Percentiles rank a stretch among this genome's conserved stretches.
Evolutionary conservation across 176 grass and related monocot species (phyloP).

Genomic region (Hsuehochloa calcarea): DNA sequence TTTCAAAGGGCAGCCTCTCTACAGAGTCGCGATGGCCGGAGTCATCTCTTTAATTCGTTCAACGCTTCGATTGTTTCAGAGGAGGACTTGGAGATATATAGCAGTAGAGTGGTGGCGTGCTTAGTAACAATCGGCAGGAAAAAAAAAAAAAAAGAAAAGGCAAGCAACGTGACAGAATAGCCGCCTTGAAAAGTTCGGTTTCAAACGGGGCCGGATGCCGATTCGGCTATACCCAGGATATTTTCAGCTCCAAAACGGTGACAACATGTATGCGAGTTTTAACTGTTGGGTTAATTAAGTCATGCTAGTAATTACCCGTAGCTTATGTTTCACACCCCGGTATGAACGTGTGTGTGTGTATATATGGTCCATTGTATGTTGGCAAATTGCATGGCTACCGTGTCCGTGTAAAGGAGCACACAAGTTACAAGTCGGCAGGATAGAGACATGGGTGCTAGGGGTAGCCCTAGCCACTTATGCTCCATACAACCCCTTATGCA

Average conservation of each 20-base stretch:
- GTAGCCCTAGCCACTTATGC: no score
- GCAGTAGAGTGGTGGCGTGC: neutral
- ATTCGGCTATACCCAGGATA: neutral
- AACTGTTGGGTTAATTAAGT: neutral
- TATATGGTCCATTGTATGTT: neutral
- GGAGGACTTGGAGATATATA: constrained; percentile 37
- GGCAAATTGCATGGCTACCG: neutral
- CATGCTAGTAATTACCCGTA: neutral
- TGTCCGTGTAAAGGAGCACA: neutral
- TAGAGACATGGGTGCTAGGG: no score
- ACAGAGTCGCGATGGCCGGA: neutral
- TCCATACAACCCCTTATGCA: no score
- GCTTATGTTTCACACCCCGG: neutral
- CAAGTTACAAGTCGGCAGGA: constrained; percentile 3
- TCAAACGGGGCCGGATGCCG: constrained; percentile 6
- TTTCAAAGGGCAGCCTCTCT: neutral
- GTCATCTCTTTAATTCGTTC: neutral
- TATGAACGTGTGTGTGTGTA: neutral
- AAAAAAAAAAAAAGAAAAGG: neutral
- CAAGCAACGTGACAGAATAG: constrained; percentile 35
- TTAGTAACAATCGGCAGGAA: neutral
- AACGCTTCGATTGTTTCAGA: constrained; percentile 38
- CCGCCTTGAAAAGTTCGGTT: constrained; percentile 26
- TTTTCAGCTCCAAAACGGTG: neutral
- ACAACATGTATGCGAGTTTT: neutral